Evolutionary conservation across 2,329 filamentous ascomycete species (phyloP), one percentile per base, ranked within the genome.

Genomic region (Orbilia ellipsospora): DNA sequence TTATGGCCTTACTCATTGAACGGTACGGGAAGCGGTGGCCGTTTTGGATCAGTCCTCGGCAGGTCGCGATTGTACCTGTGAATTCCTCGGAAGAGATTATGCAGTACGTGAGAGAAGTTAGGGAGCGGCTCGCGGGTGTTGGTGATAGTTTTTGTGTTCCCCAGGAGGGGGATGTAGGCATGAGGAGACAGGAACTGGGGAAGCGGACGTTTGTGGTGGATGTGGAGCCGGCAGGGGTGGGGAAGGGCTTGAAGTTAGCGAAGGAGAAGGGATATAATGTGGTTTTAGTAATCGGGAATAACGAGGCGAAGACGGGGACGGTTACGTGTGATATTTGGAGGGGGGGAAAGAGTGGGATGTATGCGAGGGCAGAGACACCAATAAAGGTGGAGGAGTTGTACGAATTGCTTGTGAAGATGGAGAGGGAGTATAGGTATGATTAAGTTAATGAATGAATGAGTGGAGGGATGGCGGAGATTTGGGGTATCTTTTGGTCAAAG

Each of bases 1-100:
- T 96, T 77, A 90, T 96, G 86, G 93, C 93, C 2, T 85, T 96
- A 13, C 83, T 96, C 48, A 94, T 95, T 66, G 93, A 96, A 82
- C 90, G 92, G 78, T 92, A 94, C 79, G 86, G 90, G 68, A 92
- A 92, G 15, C 87, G 86, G 70, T 96, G 92, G 88, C 93, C 93
- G 2, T 94, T 96, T 81, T 96, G 93, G 93, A 85, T 96, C 8
- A 94, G 91, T 66, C 93, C 93, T 0, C 88, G 89, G 4, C 93
- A 95, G 80, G 90, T 78, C 13, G 77, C 88, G 50, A 88, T 90
- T 54, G 87, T 96, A 67, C 82, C 95, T 36, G 51, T 70, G 16
- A 36, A 8, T 18, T 91, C 91, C 0, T 86, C 94, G 63, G 93
- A 91, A 79, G 83, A 85, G 0, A 85, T 90, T 0, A 73, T 90